Conservation (phyloP, 2,329 filamentous ascomycete species). For the Sporothrix humicola region DNA sequence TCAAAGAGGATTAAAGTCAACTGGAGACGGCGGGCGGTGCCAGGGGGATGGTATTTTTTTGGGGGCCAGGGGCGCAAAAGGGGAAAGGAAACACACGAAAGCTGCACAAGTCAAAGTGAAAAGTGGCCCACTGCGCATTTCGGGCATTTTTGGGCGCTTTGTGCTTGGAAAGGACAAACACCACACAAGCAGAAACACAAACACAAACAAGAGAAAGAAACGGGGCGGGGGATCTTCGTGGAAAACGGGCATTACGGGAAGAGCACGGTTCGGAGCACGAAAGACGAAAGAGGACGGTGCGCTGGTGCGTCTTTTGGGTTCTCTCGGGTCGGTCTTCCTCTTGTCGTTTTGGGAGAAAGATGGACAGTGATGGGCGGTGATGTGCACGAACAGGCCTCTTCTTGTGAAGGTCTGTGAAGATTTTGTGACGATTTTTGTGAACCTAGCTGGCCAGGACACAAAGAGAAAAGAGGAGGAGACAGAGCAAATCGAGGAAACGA, state of each 20-base stretch:
- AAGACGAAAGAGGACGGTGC: background rate
- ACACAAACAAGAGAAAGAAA: conserved; percentile 8
- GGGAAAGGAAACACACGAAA: background rate
- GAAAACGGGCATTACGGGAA: conserved; percentile 8
- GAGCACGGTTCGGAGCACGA: background rate
- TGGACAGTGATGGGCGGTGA: background rate
- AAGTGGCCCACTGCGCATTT: background rate
- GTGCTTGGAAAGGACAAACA: background rate
- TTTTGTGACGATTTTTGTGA: no score
- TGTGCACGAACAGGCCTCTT: background rate
- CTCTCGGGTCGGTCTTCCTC: background rate
- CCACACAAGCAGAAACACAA: background rate
- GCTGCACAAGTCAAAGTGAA: background rate
- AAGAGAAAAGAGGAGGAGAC: background rate
- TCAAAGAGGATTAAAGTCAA: background rate
- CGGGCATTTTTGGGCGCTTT: background rate
- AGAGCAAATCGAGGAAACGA: background rate
- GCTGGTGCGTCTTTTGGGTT: background rate
- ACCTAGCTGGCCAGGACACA: background rate
- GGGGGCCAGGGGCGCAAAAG: background rate
- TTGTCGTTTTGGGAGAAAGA: background rate
- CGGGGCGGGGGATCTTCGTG: conserved; percentile 14
- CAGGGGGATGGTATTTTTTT: background rate
- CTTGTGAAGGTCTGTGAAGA: background rate
- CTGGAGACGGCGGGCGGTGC: conserved; percentile 26